Conservation (phyloP, 257 asterid genomes). For the Ilex asprella region DNA sequence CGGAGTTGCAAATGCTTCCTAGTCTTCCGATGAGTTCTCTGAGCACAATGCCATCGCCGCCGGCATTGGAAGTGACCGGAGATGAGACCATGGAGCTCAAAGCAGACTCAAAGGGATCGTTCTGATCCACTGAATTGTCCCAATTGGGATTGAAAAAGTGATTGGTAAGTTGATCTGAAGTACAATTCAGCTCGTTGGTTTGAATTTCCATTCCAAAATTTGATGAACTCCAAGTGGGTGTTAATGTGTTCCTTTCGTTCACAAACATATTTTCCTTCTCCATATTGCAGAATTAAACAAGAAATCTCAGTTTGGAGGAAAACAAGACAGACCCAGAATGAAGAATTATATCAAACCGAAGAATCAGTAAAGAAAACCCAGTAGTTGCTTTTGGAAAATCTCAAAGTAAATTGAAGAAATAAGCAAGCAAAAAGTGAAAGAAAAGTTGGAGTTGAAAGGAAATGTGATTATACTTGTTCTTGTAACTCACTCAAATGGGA, state of each 20-base stretch:
- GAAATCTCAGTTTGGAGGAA: too few relatives aligned
- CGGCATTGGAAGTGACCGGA: conserved; percentile 41
- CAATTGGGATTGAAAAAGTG: conserved; percentile 38
- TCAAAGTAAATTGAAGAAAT: conserved; percentile 10
- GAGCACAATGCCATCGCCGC: conserved; percentile 44
- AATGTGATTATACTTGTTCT: conserved; percentile 14
- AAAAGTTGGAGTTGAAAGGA: background rate
- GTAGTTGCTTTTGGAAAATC: conserved; percentile 3
- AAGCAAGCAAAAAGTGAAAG: conserved; percentile 15
- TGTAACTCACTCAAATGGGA: conserved; percentile 14
- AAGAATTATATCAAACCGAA: too few relatives aligned
- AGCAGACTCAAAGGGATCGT: conserved; percentile 71
- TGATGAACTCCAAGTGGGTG: background rate
- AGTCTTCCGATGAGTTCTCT: conserved; percentile 70
- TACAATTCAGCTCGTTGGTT: conserved; percentile 19
- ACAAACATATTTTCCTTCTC: conserved; percentile 31
- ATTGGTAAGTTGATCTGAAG: conserved; percentile 23
- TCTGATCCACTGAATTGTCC: conserved; percentile 53
- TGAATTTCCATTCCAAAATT: conserved; percentile 6
- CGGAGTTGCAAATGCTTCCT: conserved; percentile 64
- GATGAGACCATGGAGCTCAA: conserved; percentile 93
- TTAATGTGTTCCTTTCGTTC: conserved; percentile 14
- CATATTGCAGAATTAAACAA: conserved; percentile 12
- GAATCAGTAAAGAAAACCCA: conserved; percentile 1
- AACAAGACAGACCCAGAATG: too few relatives aligned